Evolutionary conservation across 2,329 filamentous ascomycete species (phyloP).

Genomic region (Cladosporium sp.): DNA sequence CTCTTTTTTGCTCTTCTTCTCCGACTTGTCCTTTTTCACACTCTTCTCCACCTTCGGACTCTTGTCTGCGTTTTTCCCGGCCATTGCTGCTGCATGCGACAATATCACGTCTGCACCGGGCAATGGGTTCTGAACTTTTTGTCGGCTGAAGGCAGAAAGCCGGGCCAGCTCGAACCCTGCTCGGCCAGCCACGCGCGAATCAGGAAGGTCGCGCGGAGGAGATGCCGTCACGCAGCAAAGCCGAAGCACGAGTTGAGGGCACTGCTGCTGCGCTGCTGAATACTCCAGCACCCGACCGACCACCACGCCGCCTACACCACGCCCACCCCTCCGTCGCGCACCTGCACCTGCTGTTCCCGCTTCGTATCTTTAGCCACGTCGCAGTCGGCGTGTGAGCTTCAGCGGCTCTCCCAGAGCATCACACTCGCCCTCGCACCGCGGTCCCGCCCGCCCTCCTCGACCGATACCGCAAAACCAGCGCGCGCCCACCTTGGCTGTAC

Average conservation of each 20-base stretch:
- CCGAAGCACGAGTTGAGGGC: neutral
- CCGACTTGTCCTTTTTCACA: slow-evolving; percentile 12
- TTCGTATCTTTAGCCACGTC: too few relatives aligned
- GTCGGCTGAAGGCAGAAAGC: neutral
- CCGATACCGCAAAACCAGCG: slow-evolving; percentile 10
- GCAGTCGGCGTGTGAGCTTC: too few relatives aligned
- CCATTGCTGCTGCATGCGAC: slow-evolving; percentile 3
- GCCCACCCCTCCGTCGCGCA: too few relatives aligned
- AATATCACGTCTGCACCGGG: neutral
- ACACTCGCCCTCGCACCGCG: too few relatives aligned
- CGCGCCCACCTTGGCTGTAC: neutral
- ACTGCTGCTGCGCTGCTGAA: neutral
- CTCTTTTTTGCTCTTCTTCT: slow-evolving; percentile 15
- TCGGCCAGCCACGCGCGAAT: too few relatives aligned
- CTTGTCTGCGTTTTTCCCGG: slow-evolving; percentile 5
- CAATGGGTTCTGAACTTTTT: neutral
- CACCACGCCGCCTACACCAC: too few relatives aligned
- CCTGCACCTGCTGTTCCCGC: too few relatives aligned
- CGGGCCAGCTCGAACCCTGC: neutral
- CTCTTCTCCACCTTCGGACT: slow-evolving; percentile 12
- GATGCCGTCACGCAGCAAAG: neutral
- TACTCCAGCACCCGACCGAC: too few relatives aligned
- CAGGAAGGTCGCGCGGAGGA: too few relatives aligned
- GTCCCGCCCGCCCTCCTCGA: neutral
- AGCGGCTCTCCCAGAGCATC: too few relatives aligned